Percentiles rank a stretch among this genome's conserved stretches.
Conservation (phyloP, 257 asterid species). For the Gentiana dahurica region DNA sequence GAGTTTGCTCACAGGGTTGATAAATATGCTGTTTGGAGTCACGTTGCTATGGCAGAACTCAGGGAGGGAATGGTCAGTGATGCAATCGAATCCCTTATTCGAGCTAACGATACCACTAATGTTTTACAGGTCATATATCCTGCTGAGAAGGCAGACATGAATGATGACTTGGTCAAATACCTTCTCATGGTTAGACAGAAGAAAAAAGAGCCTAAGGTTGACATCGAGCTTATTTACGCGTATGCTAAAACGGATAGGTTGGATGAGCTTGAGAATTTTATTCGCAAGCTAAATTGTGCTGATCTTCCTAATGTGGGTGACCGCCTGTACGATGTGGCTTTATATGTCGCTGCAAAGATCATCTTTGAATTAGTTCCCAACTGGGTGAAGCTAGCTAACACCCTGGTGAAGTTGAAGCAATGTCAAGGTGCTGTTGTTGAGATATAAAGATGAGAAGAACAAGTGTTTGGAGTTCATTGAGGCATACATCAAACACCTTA, state of each 20-base stretch:
- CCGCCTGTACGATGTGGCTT: slow-evolving; percentile 88
- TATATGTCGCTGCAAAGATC: slow-evolving; percentile 95
- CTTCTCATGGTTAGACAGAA: slow-evolving; percentile 98
- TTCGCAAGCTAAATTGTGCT: slow-evolving; percentile 98
- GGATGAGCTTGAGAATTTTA: slow-evolving; percentile 91
- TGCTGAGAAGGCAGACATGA: slow-evolving; percentile 75
- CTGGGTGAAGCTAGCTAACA: slow-evolving; percentile 93
- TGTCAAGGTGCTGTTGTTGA: slow-evolving; percentile 99
- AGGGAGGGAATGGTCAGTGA: slow-evolving; percentile 96
- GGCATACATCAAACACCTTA: slow-evolving; percentile 7
- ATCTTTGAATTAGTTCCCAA: slow-evolving; percentile 87
- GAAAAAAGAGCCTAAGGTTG: slow-evolving; percentile 94
- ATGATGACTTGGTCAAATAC: slow-evolving; percentile 91
- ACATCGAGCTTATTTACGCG: slow-evolving; percentile 94
- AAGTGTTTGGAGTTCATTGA: slow-evolving; percentile 98
- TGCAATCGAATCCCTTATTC: slow-evolving; percentile 95
- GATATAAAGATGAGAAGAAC: slow-evolving; percentile 96
- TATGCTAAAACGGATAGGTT: slow-evolving; percentile 94
- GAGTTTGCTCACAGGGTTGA: slow-evolving; percentile 98
- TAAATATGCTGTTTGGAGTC: slow-evolving; percentile 98
- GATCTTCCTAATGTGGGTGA: slow-evolving; percentile 97
- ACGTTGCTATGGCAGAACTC: slow-evolving; percentile 94
- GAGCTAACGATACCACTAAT: slow-evolving; percentile 87
- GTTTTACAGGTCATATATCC: slow-evolving; percentile 85
- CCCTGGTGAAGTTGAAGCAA: slow-evolving; percentile 83